Evolutionary conservation across 169 alveolate species (phyloP), one percentile per base, ranked within the genome.

Genomic region (Neospora caninum): DNA sequence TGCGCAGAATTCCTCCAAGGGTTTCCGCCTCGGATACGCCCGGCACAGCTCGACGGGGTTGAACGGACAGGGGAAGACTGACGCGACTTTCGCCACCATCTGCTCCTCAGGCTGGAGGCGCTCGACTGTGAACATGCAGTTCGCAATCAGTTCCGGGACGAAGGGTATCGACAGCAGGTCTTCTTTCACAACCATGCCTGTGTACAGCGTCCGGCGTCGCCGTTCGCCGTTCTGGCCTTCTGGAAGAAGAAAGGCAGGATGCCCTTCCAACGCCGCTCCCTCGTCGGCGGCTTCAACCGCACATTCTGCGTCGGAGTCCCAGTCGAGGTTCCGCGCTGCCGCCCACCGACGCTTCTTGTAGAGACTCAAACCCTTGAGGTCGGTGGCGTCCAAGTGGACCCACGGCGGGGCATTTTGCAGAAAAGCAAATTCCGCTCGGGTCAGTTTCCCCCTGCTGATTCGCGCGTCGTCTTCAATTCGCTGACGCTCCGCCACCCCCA

Each of bases 41-140:
- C 83, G 82, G 39, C 95, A 92, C 42, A 96, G 92, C 64, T 96
- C 97, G 31, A 95, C 53, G 18, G 96, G 94, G 42, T 94, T 94
- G 94, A 96, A 96, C 38, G 97, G 91, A 39, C 94, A 84, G 38
- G 97, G 95, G 91, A 96, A 96, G 38, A 96, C 96, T 29, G 96
- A 93, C 39, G 97, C 97, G 78, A 95, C 95, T 70, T 96, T 96
- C 38, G 97, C 97, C 92, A 95, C 96, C 97, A 96, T 93, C 91
- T 96, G 97, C 93, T 96, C 97, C 86, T 96, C 97, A 22, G 97
- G 97, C 88, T 96, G 93, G 42, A 96, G 96, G 41, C 95, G 92
- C 69, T 96, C 97, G 38, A 96, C 93, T n/a, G 94, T 94, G 36
- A 96, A 95, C 97, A 96, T 96, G 91, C 96, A 95, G 10, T 92